These are phyloP conservation scores for Phytopythium kandeliae DNA, from an alignment of 352 stramenopile species.

Conservation along the genomic window DNA sequence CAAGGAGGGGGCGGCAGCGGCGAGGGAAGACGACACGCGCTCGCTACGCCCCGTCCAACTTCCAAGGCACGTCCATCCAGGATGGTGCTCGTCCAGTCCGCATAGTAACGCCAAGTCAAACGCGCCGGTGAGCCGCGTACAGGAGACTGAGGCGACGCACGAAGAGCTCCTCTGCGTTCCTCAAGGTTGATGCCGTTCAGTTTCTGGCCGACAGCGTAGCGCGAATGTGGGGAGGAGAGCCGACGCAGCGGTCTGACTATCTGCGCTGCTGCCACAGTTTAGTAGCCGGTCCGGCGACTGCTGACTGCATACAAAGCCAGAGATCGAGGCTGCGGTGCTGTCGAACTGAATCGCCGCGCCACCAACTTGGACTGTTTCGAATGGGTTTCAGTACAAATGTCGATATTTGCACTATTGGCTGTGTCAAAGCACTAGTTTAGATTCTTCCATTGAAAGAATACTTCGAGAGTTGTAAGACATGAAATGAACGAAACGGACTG, in stretches of 20 bases:
- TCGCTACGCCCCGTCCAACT: background rate
- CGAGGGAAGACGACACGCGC: background rate
- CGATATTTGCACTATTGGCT: too few relatives aligned
- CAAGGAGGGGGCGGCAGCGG: background rate
- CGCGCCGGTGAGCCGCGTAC: background rate
- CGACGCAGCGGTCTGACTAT: conserved; percentile 4
- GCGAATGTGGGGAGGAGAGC: background rate
- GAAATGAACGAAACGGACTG: background rate
- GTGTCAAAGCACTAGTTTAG: too few relatives aligned
- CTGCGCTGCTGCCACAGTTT: conserved; percentile 2
- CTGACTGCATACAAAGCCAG: background rate
- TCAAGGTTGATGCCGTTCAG: background rate
- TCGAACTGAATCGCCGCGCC: too few relatives aligned
- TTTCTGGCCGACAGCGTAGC: background rate
- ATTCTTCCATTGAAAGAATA: too few relatives aligned
- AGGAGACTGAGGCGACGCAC: background rate
- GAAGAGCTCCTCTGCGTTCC: conserved; percentile 2
- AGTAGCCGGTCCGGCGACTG: background rate
- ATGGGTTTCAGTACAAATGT: too few relatives aligned
- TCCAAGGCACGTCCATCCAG: background rate
- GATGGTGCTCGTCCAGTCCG: background rate
- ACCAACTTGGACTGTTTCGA: too few relatives aligned
- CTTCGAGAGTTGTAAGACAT: background rate
- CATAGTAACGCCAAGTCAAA: conserved; percentile 5
- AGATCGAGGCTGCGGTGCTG: background rate